Evolutionary conservation across 495 filamentous ascomycete species (phyloP).

Genomic region (Astrothelium subdiscretum): DNA sequence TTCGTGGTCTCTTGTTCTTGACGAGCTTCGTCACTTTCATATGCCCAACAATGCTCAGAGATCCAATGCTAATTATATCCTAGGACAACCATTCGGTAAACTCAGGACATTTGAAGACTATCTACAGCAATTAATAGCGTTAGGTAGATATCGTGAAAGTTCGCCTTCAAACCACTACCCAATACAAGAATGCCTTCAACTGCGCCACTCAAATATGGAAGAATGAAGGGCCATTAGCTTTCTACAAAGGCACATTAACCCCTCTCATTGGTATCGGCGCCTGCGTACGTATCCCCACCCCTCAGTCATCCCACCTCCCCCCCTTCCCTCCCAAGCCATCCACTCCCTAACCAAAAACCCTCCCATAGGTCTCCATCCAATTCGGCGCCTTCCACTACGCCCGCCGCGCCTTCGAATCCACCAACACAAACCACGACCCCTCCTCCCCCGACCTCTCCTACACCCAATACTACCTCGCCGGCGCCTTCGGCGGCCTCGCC

Average conservation of each 20-base stretch:
- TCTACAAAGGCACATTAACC: slow-evolving; percentile 98
- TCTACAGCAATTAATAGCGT: neutral
- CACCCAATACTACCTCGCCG: slow-evolving; percentile 77
- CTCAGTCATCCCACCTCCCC: neutral
- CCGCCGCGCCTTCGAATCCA: slow-evolving; percentile 68
- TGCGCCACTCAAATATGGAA: slow-evolving; percentile 73
- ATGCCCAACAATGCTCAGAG: neutral
- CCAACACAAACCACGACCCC: slow-evolving; percentile 42
- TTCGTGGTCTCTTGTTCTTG: neutral
- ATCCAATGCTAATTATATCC: neutral
- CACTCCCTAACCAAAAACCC: neutral
- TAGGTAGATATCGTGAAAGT: slow-evolving; percentile 89
- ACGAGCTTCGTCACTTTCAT: too few relatives aligned
- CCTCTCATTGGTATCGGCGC: slow-evolving; percentile 92
- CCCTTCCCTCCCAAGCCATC: neutral
- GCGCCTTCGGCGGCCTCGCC: slow-evolving; percentile 83
- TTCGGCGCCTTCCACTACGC: slow-evolving; percentile 96
- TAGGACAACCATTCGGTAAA: slow-evolving; percentile 89
- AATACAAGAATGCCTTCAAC: slow-evolving; percentile 68
- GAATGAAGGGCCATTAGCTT: slow-evolving; percentile 78
- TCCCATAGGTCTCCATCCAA: slow-evolving; percentile 69
- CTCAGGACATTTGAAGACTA: neutral
- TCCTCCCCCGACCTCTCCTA: slow-evolving; percentile 39
- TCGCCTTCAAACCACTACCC: slow-evolving; percentile 75
- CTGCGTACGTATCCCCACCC: slow-evolving; percentile 47